Conservation (phyloP, 192 early-diverging fungal species). For the Umbelopsis sp. region DNA sequence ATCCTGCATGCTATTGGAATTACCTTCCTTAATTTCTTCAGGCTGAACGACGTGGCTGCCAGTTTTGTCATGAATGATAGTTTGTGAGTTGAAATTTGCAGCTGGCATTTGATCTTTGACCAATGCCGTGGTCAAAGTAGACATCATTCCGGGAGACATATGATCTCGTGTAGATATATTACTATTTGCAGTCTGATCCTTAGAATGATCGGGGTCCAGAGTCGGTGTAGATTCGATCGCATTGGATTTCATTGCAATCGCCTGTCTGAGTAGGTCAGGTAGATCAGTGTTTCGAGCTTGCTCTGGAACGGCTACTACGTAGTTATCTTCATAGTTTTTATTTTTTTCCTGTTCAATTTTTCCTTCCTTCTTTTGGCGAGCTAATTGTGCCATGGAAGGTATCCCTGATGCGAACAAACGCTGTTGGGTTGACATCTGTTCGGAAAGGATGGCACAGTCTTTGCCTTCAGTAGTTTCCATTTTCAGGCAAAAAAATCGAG, state of each 20-base stretch:
- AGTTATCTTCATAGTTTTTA: not conserved
- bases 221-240: too few relatives aligned
- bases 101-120: too few relatives aligned
- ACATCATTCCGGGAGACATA: too few relatives aligned
- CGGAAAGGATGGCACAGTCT: not conserved
- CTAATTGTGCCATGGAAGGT: conserved; percentile 1
- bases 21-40: not conserved
- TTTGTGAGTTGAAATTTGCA: not conserved
- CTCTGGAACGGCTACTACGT: not conserved
- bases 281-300: not conserved
- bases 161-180: too few relatives aligned
- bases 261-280: too few relatives aligned
- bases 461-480: too few relatives aligned
- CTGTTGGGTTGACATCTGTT: not conserved
- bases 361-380: not conserved
- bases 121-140: too few relatives aligned
- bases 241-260: too few relatives aligned
- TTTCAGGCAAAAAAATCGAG: too few relatives aligned
- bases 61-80: not conserved
- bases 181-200: too few relatives aligned
- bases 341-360: not conserved
- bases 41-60: not conserved
- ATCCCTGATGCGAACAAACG: conserved; percentile 1
- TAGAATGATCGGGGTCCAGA: too few relatives aligned
- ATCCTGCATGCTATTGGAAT: not conserved